Evolutionary conservation across 306 rosid genomes (phyloP), one percentile per base, ranked within the genome.

Genomic region (Sechiopsis laciniata): DNA sequence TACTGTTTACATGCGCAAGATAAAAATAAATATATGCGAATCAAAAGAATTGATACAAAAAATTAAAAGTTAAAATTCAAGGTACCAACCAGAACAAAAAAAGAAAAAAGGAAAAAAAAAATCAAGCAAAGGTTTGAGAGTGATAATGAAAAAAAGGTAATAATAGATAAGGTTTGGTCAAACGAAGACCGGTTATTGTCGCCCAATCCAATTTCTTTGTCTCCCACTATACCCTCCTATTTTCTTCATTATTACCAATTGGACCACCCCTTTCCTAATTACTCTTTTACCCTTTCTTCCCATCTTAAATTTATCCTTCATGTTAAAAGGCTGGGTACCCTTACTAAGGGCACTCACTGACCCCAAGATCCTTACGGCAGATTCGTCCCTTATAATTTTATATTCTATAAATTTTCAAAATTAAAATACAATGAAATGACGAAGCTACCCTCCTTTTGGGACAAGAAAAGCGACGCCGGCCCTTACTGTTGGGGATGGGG

Each of bases 81-180:
- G n/a, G n/a, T n/a, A n/a, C n/a, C n/a, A n/a, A n/a, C n/a, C n/a
- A n/a, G n/a, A n/a, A n/a, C n/a, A n/a, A n/a, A n/a, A n/a, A n/a
- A n/a, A n/a, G n/a, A n/a, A n/a, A n/a, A n/a, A n/a, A n/a, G n/a
- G n/a, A n/a, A 26, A 26, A 26, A 26, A 1, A 26, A 26, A 26
- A 26, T 26, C 29, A 26, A 55, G 4, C 14, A 55, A 55, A 55
- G 13, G 26, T 17, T 19, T 17, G 5, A 26, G 51, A 37, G 71
- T 37, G 8, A 64, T 64, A 3, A 35, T 35, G 22, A 62, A 15
- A 58, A 15, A 58, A 26, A 32, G 19, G 70, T 65, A 40, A 65
- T 65, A 40, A 65, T 66, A 66, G 55, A 67, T 67, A 67, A 67
- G 72, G 37, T 67, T 67, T 26, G 55, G 55, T 67, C 72, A 8